phyloP scores from a whole-genome alignment of 73 alveolate genomes.

The Paramecium caudatum region DNA sequence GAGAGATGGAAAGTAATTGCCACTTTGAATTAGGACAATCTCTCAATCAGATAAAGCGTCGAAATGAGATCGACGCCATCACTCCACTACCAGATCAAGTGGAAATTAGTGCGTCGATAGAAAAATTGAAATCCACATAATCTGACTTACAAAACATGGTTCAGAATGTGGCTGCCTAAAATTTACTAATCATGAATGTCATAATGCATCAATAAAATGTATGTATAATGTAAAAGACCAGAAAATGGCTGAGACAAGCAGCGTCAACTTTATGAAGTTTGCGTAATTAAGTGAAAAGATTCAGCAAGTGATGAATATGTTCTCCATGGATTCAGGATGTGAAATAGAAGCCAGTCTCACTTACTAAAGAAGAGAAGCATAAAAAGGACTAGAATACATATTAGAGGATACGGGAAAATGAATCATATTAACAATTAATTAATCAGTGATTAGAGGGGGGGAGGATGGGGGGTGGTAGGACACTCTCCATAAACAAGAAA shows the following conservation, averaged over 20 bases:
- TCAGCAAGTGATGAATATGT: neutral
- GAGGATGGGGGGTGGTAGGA: neutral
- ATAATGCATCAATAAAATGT: neutral
- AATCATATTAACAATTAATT: constrained; percentile 28
- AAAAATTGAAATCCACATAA: neutral
- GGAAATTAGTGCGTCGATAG: neutral
- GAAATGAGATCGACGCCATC: neutral
- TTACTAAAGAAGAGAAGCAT: neutral
- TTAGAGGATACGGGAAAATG: constrained; percentile 34
- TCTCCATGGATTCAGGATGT: neutral
- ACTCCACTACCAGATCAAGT: neutral
- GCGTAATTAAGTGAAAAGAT: neutral
- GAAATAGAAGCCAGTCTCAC: neutral
- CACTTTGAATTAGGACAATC: neutral
- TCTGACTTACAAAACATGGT: neutral
- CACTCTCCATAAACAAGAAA: no score
- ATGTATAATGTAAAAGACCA: neutral
- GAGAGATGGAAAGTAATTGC: neutral
- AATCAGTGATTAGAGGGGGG: no score
- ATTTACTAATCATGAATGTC: neutral
- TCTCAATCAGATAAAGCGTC: neutral
- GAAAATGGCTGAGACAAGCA: neutral
- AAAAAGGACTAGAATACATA: neutral
- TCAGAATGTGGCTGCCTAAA: neutral
- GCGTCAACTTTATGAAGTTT: neutral